Evolutionary conservation across 2,329 filamentous ascomycete species (phyloP).

Genomic region (Lasiodiplodia sp.): DNA sequence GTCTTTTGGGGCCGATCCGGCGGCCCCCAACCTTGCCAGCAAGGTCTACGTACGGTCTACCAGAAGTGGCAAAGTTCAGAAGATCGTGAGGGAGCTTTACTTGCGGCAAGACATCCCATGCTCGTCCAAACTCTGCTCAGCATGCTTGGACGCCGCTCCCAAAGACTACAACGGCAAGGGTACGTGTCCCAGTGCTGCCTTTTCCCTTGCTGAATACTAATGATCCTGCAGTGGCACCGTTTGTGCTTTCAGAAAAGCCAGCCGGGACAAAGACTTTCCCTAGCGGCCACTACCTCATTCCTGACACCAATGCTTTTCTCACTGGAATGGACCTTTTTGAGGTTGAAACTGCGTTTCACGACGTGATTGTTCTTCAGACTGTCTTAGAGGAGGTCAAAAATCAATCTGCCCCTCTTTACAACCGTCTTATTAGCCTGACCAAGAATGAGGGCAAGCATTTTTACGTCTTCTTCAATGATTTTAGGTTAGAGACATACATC

Average conservation of each 20-base stretch:
- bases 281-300: conserved; percentile 90
- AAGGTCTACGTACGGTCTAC: conserved; percentile 96
- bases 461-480: conserved; percentile 99
- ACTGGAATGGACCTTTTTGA: conserved; percentile 98
- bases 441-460: conserved; percentile 97
- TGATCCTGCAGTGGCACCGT: conserved; percentile 70
- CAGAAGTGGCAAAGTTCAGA: conserved; percentile 95
- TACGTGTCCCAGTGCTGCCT: conserved; percentile 47
- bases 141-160: conserved; percentile 77
- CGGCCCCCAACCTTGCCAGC: conserved; percentile 81
- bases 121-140: conserved; percentile 85
- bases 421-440: conserved; percentile 86
- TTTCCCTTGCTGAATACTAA: conserved; percentile 30
- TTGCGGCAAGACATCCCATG: conserved; percentile 96
- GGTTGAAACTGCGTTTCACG: conserved; percentile 87
- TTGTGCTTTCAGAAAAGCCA: conserved; percentile 88
- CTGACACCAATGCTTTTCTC: conserved; percentile 94
- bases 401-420: conserved; percentile 91
- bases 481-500: conserved; percentile 89
- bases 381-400: conserved; percentile 96
- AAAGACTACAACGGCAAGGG: conserved; percentile 79
- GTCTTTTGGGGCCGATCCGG: conserved; percentile 60
- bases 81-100: conserved; percentile 97
- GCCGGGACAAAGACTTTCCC: conserved; percentile 83
- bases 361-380: conserved; percentile 95